These are phyloP conservation scores for Aspergillus carbonarius DNA, from an alignment of 2,329 filamentous ascomycete species.

Conservation along the genomic window DNA sequence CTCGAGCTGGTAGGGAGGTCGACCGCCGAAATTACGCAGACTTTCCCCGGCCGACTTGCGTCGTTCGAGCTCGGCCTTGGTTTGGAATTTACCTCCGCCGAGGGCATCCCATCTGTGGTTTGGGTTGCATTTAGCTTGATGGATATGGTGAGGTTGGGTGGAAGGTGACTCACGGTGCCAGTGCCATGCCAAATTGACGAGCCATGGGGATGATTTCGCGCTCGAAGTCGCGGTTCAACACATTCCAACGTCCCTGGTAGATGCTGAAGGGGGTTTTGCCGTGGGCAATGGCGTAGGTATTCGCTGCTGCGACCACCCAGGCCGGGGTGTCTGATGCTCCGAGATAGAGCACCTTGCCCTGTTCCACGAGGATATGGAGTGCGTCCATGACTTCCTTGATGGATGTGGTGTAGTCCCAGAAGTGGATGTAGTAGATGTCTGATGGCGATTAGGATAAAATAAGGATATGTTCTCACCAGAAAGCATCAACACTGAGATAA, in stretches of 20 bases:
- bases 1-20: constrained; percentile 41
- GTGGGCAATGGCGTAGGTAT: constrained; percentile 40
- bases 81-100: constrained; percentile 54
- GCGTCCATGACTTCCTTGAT: constrained; percentile 41
- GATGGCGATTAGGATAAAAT: too few species aligned
- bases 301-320: constrained; percentile 42
- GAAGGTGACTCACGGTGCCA: constrained; percentile 46
- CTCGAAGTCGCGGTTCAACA: constrained; percentile 42
- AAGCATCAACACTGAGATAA: too few species aligned
- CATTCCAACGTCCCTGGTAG: constrained; percentile 43
- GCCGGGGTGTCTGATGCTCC: constrained; percentile 44
- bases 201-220: constrained; percentile 45
- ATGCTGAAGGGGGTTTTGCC: constrained; percentile 43
- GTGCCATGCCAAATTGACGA: constrained; percentile 43
- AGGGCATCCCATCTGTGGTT: constrained; percentile 54
- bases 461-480: too few species aligned
- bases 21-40: constrained; percentile 29
- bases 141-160: too few species aligned
- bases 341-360: constrained; percentile 44
- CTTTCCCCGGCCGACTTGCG: constrained; percentile 46
- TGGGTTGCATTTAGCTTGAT: too few species aligned
- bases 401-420: constrained; percentile 49
- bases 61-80: constrained; percentile 48
- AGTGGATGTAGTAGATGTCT: constrained; percentile 57
- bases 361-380: constrained; percentile 39